Base-by-base conservation (phyloP, 2,329 filamentous ascomycete genomes). In the Trichoderma oligosporum region DNA sequence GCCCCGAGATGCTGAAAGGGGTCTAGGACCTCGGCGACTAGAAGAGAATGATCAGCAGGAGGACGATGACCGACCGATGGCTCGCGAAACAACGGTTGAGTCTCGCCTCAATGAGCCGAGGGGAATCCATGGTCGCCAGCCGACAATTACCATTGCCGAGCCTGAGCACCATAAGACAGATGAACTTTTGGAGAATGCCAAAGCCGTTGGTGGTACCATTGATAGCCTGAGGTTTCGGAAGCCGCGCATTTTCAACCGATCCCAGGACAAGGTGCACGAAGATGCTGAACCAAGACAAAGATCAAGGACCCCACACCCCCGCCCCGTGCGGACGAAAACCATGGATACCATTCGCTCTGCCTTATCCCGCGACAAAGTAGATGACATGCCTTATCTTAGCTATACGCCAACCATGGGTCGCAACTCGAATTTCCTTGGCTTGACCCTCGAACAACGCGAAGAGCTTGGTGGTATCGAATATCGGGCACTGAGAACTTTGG, bases 391-490 rank as follows among this genome's bases (percentile, higher is more conserved):
- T 0, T 99, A 99, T 70, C 81, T 99, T 51, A 97, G 91, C 71
- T 97, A 91, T 82, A 87, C 92, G 59, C 91, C 94, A 2, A 99
- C 94, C 0, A 82, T 97, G 54, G 93, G 88, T 22, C 85, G 94
- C 61, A 99, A 99, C 70, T 97, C 93, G 9, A 87, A 89, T 35
- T 99, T 97, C 67, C 81, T 94, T 11, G 90, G 92, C 63, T 73
- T 99, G 62, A 89, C 88, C 0, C 88, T 96, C 63, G 91, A 94
- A 62, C 91, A 99, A 72, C 84, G 94, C 63, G 92, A 99, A 68
- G 94, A 99, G 71, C 76, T 99, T 2, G 94, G 94, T 9, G 94
- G 94, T 18, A 96, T 99, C 61, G 94, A 99, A 71, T 99, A 99
- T 68, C 87, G 94, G 5, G 89, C 93, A 0, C 71, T 99, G 60